These are phyloP conservation scores for Oryza brachyantha DNA, from an alignment of 176 grass and related monocot genomes.

Conservation along the genomic window DNA sequence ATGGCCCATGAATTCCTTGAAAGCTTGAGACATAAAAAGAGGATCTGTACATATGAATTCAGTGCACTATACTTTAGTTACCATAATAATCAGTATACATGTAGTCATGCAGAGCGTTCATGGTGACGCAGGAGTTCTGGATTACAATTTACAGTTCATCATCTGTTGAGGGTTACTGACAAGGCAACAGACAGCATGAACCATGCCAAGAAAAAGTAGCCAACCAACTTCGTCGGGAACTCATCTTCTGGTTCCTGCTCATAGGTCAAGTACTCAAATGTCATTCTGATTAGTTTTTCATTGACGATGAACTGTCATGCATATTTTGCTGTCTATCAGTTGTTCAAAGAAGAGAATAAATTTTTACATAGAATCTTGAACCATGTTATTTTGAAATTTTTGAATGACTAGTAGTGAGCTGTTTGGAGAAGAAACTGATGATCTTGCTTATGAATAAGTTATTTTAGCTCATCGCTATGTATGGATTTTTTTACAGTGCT, in stretches of 20 bases:
- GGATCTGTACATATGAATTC: slow-evolving; percentile 20
- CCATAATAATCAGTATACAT: neutral
- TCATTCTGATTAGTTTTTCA: neutral
- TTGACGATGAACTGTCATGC: neutral
- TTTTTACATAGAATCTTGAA: neutral
- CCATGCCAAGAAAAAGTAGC: slow-evolving; percentile 71
- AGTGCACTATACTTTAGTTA: neutral
- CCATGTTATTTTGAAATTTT: neutral
- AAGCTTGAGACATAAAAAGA: neutral
- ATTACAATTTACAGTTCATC: slow-evolving; percentile 32
- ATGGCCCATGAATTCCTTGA: neutral
- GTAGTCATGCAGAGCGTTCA: neutral
- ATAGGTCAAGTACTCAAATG: slow-evolving; percentile 9
- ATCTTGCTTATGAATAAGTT: neutral
- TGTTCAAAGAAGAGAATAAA: neutral
- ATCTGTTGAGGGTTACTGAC: slow-evolving; percentile 75
- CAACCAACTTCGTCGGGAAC: slow-evolving; percentile 69
- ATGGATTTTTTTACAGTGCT: too few relatives aligned
- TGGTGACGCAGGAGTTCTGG: neutral
- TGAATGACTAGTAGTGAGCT: neutral
- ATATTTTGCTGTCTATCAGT: neutral
- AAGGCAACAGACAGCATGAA: slow-evolving; percentile 61
- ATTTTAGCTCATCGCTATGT: too few relatives aligned
- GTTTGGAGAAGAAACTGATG: neutral
- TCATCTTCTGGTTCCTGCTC: slow-evolving; percentile 91